Evolutionary conservation across 768 basidiomycete genomes (phyloP).

Genomic region (Mycena albidolilacea): DNA sequence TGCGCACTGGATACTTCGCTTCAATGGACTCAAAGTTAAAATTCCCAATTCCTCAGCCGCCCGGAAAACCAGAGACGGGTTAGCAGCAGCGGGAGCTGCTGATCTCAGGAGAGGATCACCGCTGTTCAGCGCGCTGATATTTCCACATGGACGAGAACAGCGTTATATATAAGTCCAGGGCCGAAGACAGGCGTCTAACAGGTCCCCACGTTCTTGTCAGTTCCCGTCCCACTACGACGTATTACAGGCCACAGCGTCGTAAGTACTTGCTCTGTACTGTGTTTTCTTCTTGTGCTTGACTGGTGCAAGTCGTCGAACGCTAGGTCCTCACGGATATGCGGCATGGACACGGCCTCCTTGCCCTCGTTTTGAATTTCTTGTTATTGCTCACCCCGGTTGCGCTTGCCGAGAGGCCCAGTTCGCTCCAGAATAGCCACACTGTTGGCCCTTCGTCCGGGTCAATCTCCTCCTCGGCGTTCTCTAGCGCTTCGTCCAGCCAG

Average conservation of each 20-base stretch:
- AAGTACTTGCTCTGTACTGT: not conserved
- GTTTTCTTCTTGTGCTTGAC: not conserved
- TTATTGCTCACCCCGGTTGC: conserved; percentile 13
- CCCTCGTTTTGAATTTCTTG: conserved; percentile 25
- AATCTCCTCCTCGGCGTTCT: not conserved
- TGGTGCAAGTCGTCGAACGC: not conserved
- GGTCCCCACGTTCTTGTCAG: not conserved
- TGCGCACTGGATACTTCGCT: not conserved
- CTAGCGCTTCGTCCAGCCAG: not conserved
- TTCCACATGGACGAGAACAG: not conserved
- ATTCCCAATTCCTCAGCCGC: not conserved
- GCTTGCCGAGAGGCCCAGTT: not conserved
- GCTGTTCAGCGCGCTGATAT: too few species aligned
- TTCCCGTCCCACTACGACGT: not conserved
- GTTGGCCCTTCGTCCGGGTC: not conserved
- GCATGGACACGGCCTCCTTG: conserved; percentile 18
- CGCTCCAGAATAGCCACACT: not conserved
- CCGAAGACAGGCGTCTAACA: not conserved
- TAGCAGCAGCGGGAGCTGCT: too few species aligned
- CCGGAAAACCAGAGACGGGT: too few species aligned
- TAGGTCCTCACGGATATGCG: conserved; percentile 22
- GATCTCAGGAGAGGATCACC: too few species aligned
- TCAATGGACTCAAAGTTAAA: not conserved
- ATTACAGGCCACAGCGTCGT: not conserved
- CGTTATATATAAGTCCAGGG: not conserved